A percentile compares a stretch with the other conserved stretches of the same genome.
Evolutionary conservation across 2,329 filamentous ascomycete genomes (phyloP).

Genomic region (Diplodia mutila): DNA sequence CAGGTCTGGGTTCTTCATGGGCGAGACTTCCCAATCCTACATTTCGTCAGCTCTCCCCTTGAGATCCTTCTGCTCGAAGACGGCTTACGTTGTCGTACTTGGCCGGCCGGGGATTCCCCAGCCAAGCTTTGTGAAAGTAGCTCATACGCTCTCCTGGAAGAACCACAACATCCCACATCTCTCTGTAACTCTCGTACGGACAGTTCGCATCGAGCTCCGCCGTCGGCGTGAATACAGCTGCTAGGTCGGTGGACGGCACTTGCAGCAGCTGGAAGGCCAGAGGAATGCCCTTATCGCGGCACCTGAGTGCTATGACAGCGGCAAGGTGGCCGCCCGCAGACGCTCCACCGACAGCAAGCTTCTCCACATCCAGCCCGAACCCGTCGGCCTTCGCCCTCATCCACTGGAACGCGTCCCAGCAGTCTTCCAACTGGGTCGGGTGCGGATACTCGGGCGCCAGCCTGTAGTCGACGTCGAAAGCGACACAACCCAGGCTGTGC

Average conservation of each 20-base stretch:
- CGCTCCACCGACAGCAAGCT: conserved; percentile 41
- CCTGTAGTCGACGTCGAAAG: conserved; percentile 42
- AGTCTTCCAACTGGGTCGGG: conserved; percentile 42
- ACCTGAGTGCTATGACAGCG: conserved; percentile 45
- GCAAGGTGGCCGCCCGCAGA: conserved; percentile 48
- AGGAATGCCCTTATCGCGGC: conserved; percentile 42
- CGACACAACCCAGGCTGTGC: conserved; percentile 28
- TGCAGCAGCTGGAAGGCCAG: conserved; percentile 44
- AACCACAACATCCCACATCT: conserved; percentile 35
- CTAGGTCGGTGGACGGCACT: conserved; percentile 44
- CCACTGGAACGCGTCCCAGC: conserved; percentile 38
- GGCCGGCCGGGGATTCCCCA: conserved; percentile 43
- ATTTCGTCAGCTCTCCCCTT: neutral
- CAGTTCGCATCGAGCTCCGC: conserved; percentile 42
- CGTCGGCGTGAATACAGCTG: conserved; percentile 40
- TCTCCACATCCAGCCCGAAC: conserved; percentile 12
- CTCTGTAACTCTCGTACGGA: conserved; percentile 41
- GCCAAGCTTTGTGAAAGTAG: conserved; percentile 46
- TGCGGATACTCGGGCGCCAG: conserved; percentile 40
- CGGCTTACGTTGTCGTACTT: conserved; percentile 40
- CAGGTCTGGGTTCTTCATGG: conserved; percentile 44
- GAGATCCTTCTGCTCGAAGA: neutral
- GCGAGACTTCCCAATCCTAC: conserved; percentile 49
- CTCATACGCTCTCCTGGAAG: conserved; percentile 44
- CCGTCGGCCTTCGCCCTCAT: conserved; percentile 27